Percentiles rank a stretch among this genome's conserved stretches.
Conservation (phyloP, 176 grass and related monocot genomes). For the maize (Zea mays) region Zm-B73-REFERENCE-NAM-5.0 NC_050102.1:20297501-20298000, state of each 20-base stretch:
- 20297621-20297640: slow-evolving; percentile 66
- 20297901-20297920: slow-evolving; percentile 69
- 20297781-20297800: neutral
- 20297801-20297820: neutral
- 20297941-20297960: slow-evolving; percentile 90
- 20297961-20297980: neutral
- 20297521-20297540: neutral
- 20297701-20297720: slow-evolving; percentile 82
- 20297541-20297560: slow-evolving; percentile 58
- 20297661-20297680: slow-evolving; percentile 72
- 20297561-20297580: slow-evolving; percentile 77
- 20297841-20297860: slow-evolving; percentile 65
- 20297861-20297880: slow-evolving; percentile 68
- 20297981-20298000: neutral
- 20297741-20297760: neutral
- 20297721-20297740: too few species aligned
- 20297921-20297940: slow-evolving; percentile 92
- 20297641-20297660: slow-evolving; percentile 86
- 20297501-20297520: neutral
- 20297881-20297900: slow-evolving; percentile 51
- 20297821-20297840: slow-evolving; percentile 51
- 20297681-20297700: slow-evolving; percentile 97
- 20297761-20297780: neutral
- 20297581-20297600: slow-evolving; percentile 79
- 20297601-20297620: slow-evolving; percentile 86